Conservation (phyloP, 2,329 filamentous ascomycete genomes). For the Fusarium irregulare region DNA sequence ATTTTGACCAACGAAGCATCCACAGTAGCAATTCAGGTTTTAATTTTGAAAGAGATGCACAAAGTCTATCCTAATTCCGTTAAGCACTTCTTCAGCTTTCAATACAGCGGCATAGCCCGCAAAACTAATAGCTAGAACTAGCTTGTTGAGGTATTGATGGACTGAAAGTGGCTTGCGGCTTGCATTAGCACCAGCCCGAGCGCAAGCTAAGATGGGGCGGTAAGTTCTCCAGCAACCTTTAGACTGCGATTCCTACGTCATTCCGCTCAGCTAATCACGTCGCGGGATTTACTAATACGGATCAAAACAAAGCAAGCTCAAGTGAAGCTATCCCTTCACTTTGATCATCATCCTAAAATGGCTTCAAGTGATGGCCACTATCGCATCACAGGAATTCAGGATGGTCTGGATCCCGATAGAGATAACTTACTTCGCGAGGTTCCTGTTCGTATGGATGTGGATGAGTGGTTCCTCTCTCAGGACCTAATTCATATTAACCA, state of each 20-base stretch:
- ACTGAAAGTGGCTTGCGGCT: not conserved
- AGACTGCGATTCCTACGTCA: not conserved
- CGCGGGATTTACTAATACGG: not conserved
- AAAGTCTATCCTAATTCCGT: not conserved
- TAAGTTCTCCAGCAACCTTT: not conserved
- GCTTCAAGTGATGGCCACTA: not conserved
- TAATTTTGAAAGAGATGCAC: not conserved
- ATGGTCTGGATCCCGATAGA: not conserved
- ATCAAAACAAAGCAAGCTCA: not conserved
- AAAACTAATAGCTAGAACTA: not conserved
- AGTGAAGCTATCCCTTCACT: not conserved
- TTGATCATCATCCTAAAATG: not conserved
- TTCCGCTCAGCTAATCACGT: not conserved
- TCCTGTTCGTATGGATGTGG: not conserved
- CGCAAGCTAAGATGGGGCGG: not conserved
- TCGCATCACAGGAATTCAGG: not conserved
- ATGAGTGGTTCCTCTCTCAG: not conserved
- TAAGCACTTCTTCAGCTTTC: not conserved
- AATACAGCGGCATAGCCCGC: not conserved
- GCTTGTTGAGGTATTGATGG: not conserved
- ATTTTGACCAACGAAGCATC: not conserved
- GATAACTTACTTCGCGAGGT: not conserved
- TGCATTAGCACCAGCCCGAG: not conserved
- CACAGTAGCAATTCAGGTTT: not conserved
- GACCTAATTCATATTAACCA: not conserved